Evolutionary conservation across 2,329 filamentous ascomycete species (phyloP), one percentile per base, ranked within the genome.

Genomic region (Chaetomium sp.): DNA sequence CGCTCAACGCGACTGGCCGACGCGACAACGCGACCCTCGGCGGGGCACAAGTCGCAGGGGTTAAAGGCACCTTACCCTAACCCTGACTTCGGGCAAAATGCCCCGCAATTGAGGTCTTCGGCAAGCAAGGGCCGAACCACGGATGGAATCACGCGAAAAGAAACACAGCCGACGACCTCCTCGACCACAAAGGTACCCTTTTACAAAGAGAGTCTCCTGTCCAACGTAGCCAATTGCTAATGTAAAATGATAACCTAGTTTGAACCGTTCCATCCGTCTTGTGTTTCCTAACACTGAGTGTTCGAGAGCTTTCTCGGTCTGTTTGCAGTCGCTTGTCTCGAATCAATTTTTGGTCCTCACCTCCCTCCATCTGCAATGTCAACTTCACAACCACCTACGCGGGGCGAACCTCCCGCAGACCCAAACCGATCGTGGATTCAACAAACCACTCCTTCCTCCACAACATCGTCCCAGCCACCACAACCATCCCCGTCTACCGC

Each of bases 11-110:
- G 59, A 47, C 49, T 51, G 52, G 35, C 12, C 11, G 27, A 52
- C 60, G 58, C 60, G 60, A 61, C 58, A 59, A 61, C 60, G 58
- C 59, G 59, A 53, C 14, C 46, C 4, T 12, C 37, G 52, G 58
- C 52, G 60, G 60, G 61, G 56, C 51, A 49, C 35, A 42, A 42
- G 36, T 14, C 8, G 27, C 44, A 46, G 43, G 47, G 50, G 12
- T 8, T 45, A 9, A 42, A 11, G 7, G 12, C 9, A 5, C 10
- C 2, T 3, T 50, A 59, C 57, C 59, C 59, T 59, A 61, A 59
- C 59, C 59, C 59, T 55, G 1, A 7, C 1, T 12, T 14, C n/a
- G 27, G 19, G 19, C 19, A 27, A 27, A 27, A 27, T 27, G 19
- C 19, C 19, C 32, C 46, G 10, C 38, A n/a, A n/a, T 33, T 7